Percentiles rank a stretch among this genome's conserved stretches.
Conservation (phyloP, 768 basidiomycete genomes). For the Cystofilobasidium bisporidii region DNA sequence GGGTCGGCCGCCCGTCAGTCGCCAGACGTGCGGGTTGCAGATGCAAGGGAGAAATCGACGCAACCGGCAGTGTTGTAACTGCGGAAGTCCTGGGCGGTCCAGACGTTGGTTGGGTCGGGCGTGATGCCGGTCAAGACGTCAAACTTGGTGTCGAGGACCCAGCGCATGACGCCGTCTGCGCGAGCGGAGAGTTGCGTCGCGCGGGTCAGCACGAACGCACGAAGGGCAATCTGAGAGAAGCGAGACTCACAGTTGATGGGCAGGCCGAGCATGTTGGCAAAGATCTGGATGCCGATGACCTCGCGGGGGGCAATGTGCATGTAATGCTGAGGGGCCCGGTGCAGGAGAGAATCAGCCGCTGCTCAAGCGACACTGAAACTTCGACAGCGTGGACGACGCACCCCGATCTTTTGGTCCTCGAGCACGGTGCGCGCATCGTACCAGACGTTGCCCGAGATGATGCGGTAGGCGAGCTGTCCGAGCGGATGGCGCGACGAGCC, state of each 20-base stretch:
- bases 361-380: neutral
- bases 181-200: neutral
- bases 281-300: neutral
- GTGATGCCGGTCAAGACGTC: neutral
- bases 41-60: too few species aligned
- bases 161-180: neutral
- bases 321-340: neutral
- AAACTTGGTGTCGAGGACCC: neutral
- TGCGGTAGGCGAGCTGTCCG: neutral
- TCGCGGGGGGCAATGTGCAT: neutral
- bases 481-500: conserved; percentile 1
- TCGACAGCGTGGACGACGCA: neutral
- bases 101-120: conserved; percentile 2
- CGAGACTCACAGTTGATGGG: conserved; percentile 3
- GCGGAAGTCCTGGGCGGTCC: neutral
- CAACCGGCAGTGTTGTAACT: neutral
- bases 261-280: neutral
- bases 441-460: conserved; percentile 13
- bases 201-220: too few species aligned
- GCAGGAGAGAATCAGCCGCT: neutral
- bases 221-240: too few species aligned
- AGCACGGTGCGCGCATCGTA: conserved; percentile 5
- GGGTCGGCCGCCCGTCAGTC: neutral
- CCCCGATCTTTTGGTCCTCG: conserved; percentile 8
- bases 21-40: too few species aligned